Evolutionary conservation across 2,329 filamentous ascomycete species (phyloP).

Genomic region (Colletotrichum chlorophyti): DNA sequence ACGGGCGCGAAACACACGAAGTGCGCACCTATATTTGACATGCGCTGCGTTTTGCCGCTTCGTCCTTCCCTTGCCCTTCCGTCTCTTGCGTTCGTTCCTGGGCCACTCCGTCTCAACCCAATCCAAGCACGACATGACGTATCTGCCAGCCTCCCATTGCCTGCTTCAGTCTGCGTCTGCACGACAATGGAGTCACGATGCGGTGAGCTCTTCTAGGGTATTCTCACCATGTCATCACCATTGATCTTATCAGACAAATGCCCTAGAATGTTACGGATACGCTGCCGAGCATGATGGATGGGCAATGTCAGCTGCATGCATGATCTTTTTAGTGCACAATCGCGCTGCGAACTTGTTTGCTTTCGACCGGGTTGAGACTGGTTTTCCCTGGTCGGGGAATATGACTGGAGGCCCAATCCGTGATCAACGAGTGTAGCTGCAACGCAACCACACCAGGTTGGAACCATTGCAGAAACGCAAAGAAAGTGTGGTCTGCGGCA

Average conservation of each 20-base stretch:
- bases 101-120: constrained; percentile 1
- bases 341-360: no score
- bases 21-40: background rate
- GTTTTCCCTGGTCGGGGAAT: constrained; percentile 2
- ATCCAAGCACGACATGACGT: constrained; percentile 21
- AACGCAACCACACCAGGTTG: no score
- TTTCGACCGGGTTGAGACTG: background rate
- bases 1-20: constrained; percentile 14
- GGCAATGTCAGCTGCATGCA: background rate
- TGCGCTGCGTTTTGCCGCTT: constrained; percentile 1
- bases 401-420: no score
- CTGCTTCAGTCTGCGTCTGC: constrained; percentile 26
- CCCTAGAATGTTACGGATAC: no score
- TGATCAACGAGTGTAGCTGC: constrained; percentile 12
- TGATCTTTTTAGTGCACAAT: background rate
- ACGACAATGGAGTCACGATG: constrained; percentile 24
- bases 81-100: background rate
- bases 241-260: background rate
- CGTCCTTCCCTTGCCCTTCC: background rate
- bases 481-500: background rate
- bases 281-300: background rate
- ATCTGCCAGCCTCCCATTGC: constrained; percentile 2
- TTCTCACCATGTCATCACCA: background rate
- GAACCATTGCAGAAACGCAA: constrained; percentile 6
- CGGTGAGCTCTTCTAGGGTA: constrained; percentile 16